Conservation (phyloP, 2,329 filamentous ascomycete species). For the Paraphoma sp. region DNA sequence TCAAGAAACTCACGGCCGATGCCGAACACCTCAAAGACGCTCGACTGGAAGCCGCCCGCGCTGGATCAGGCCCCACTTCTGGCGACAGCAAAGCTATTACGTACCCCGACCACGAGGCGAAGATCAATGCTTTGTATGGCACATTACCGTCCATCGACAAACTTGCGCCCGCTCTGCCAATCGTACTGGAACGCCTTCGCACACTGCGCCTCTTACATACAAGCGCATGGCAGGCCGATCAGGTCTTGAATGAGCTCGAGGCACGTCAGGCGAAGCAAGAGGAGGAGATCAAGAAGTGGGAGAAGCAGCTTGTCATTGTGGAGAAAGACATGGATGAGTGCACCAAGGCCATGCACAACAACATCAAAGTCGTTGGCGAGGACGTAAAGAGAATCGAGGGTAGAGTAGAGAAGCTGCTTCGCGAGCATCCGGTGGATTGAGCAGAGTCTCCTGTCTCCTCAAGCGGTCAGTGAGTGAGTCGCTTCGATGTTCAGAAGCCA, state of each 20-base stretch:
- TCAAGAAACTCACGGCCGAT: conserved; percentile 74
- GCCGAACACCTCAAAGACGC: conserved; percentile 73
- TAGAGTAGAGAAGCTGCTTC: conserved; percentile 63
- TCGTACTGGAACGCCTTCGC: conserved; percentile 82
- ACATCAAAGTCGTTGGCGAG: conserved; percentile 82
- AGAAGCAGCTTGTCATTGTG: conserved; percentile 77
- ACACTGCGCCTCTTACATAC: conserved; percentile 85
- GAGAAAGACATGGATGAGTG: conserved; percentile 76
- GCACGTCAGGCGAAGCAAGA: conserved; percentile 81
- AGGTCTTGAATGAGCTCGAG: conserved; percentile 79
- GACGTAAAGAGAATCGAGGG: conserved; percentile 90
- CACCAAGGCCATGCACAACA: conserved; percentile 73
- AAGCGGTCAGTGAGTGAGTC: not conserved
- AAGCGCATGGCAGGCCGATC: conserved; percentile 81
- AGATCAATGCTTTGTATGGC: conserved; percentile 90
- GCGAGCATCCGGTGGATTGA: conserved; percentile 10
- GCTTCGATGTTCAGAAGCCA: not conserved
- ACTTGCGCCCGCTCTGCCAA: conserved; percentile 82
- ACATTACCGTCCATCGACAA: conserved; percentile 88
- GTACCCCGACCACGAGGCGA: conserved; percentile 76
- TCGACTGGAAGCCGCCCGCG: conserved; percentile 34
- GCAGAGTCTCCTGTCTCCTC: not conserved
- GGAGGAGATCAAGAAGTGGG: conserved; percentile 84
- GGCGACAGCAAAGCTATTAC: conserved; percentile 23
- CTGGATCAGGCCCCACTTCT: conserved; percentile 1